Conservation (phyloP, 2,329 filamentous ascomycete species). For the Apiospora aurea region DNA sequence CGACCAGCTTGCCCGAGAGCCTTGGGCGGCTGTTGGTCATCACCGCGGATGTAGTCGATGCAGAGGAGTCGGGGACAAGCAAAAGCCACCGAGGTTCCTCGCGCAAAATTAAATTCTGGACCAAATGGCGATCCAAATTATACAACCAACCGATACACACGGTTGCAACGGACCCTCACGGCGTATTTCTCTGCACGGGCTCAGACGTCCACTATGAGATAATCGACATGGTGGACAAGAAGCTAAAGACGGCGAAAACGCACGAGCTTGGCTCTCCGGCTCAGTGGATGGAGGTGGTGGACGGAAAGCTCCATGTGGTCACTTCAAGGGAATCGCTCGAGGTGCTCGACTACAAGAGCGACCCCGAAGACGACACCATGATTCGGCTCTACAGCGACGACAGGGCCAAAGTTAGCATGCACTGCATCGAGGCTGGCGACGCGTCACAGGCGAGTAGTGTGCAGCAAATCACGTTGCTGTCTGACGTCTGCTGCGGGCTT, state of each 20-base stretch:
- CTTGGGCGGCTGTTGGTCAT: slow-evolving; percentile 64
- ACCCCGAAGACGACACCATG: slow-evolving; percentile 47
- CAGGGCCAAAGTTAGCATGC: slow-evolving; percentile 50
- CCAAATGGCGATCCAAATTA: slow-evolving; percentile 55
- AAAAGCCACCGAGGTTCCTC: slow-evolving; percentile 30
- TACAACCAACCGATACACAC: slow-evolving; percentile 60
- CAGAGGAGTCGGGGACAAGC: slow-evolving; percentile 29
- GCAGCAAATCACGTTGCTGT: slow-evolving; percentile 55
- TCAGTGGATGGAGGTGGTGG: slow-evolving; percentile 54
- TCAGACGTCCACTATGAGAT: slow-evolving; percentile 62
- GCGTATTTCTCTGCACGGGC: slow-evolving; percentile 64
- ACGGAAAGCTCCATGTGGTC: slow-evolving; percentile 58
- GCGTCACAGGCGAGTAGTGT: slow-evolving; percentile 29
- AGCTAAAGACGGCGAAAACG: slow-evolving; percentile 54
- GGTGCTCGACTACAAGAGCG: slow-evolving; percentile 57
- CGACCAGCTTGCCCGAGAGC: slow-evolving; percentile 48
- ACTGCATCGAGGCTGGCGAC: slow-evolving; percentile 54
- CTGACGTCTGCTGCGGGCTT: slow-evolving; percentile 55
- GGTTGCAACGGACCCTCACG: slow-evolving; percentile 60
- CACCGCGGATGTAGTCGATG: slow-evolving; percentile 49
- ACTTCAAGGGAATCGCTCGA: slow-evolving; percentile 63
- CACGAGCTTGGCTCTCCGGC: slow-evolving; percentile 62
- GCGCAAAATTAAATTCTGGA: slow-evolving; percentile 58
- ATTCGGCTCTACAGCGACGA: slow-evolving; percentile 54
- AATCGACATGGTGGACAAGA: slow-evolving; percentile 59